Evolutionary conservation across 371 early-diverging fungal genomes (phyloP).

Genomic region (Gilbertella persicaria): DNA sequence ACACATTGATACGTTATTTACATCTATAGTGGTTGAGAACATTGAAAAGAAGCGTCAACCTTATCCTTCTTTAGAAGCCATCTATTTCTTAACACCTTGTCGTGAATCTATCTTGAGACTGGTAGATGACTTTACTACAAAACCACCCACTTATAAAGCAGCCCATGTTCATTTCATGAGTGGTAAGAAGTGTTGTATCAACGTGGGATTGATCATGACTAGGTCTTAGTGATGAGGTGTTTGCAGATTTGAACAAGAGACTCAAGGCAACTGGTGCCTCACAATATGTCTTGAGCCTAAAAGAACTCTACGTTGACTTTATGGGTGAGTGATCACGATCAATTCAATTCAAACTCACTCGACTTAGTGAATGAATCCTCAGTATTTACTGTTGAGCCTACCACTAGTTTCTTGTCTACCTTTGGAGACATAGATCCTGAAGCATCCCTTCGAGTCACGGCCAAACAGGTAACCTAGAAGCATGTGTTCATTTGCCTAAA

Average conservation of each 20-base stretch:
- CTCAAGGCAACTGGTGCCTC: constrained; percentile 60
- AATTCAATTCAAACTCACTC: background rate
- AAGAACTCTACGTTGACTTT: constrained; percentile 82
- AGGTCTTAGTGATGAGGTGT: constrained; percentile 75
- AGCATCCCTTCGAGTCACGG: constrained; percentile 64
- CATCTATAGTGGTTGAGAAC: constrained; percentile 63
- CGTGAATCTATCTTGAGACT: constrained; percentile 75
- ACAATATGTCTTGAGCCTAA: constrained; percentile 65
- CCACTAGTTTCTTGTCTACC: constrained; percentile 63
- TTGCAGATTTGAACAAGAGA: constrained; percentile 50
- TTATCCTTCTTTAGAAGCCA: constrained; percentile 84
- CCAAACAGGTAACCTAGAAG: constrained; percentile 60
- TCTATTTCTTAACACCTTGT: constrained; percentile 90
- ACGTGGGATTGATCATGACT: no score
- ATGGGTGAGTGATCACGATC: constrained; percentile 56
- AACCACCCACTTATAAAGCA: constrained; percentile 68
- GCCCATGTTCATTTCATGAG: constrained; percentile 85
- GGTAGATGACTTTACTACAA: constrained; percentile 77
- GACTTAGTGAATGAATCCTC: constrained; percentile 72
- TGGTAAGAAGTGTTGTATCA: no score
- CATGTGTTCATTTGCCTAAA: constrained; percentile 6
- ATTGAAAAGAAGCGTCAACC: constrained; percentile 82
- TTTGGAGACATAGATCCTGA: constrained; percentile 55
- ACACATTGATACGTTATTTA: background rate
- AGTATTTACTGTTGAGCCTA: constrained; percentile 79